A percentile compares a stretch with the other conserved stretches of the same genome.
Evolutionary conservation across 495 filamentous ascomycete genomes (phyloP).

Genomic region (Penicillium odoratum): DNA sequence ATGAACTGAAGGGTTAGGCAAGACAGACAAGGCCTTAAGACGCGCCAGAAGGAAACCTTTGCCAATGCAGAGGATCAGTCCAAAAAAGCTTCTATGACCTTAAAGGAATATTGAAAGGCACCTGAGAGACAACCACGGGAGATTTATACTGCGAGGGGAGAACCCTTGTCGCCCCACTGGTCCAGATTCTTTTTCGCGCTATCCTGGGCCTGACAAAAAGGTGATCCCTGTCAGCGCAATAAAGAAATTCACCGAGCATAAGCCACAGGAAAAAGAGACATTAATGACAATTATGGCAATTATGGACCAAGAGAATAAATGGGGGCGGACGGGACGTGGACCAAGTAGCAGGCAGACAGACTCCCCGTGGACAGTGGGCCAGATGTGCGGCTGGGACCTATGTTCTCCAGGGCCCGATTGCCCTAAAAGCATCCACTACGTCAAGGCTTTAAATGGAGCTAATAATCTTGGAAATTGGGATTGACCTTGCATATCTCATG

Average conservation of each 20-base stretch:
- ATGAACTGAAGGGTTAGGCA: not conserved
- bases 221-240: conserved; percentile 24
- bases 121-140: conserved; percentile 2
- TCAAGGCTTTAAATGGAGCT: not conserved
- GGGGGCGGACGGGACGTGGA: conserved; percentile 16
- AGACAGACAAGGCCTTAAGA: not conserved
- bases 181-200: conserved; percentile 7
- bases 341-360: conserved; percentile 19
- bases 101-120: not conserved
- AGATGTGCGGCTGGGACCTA: conserved; percentile 24
- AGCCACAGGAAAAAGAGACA: conserved; percentile 19
- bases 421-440: conserved; percentile 10
- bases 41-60: not conserved
- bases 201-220: conserved; percentile 17
- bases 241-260: conserved; percentile 20
- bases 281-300: not conserved
- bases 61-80: not conserved
- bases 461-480: not conserved
- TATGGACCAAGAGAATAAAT: not conserved
- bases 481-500: not conserved
- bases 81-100: not conserved
- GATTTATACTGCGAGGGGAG: conserved; percentile 24
- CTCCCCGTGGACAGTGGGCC: conserved; percentile 26
- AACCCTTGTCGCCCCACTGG: conserved; percentile 16
- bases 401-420: conserved; percentile 11